Conservation (phyloP, 805 yeast genomes). For the Kodamaea laetipori region DNA sequence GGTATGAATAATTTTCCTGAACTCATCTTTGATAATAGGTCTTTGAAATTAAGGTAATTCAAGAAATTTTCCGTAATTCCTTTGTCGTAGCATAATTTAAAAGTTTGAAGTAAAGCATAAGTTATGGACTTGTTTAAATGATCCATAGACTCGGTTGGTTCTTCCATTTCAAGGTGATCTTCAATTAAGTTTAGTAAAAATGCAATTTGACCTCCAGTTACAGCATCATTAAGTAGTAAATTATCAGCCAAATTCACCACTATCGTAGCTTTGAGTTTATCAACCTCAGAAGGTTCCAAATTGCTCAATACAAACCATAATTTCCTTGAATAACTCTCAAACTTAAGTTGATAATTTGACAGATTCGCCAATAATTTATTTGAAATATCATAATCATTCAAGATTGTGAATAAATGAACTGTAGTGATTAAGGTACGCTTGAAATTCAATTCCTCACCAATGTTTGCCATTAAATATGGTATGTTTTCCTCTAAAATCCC, state of each 20-base stretch:
- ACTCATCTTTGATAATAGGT: conserved; percentile 11
- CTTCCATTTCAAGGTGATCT: conserved; percentile 2
- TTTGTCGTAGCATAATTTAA: conserved; percentile 25
- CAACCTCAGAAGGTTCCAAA: background rate
- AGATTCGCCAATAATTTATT: conserved; percentile 27
- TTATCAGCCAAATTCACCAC: conserved; percentile 34
- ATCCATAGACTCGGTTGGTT: background rate
- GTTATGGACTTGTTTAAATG: conserved; percentile 19
- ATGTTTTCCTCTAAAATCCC: conserved; percentile 19
- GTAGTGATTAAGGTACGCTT: conserved; percentile 17
- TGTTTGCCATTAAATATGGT: conserved; percentile 1
- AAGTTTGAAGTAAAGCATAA: conserved; percentile 27
- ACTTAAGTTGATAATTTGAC: conserved; percentile 25
- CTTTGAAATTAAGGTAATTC: conserved; percentile 20
- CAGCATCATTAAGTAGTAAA: conserved; percentile 25
- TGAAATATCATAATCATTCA: conserved; percentile 39
- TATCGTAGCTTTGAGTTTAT: conserved; percentile 30
- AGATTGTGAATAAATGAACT: conserved; percentile 36
- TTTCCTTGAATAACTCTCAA: conserved; percentile 34
- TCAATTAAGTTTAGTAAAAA: conserved; percentile 12
- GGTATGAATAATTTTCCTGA: conserved; percentile 18
- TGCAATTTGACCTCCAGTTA: conserved; percentile 29
- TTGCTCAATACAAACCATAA: conserved; percentile 32
- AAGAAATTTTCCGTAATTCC: conserved; percentile 22
- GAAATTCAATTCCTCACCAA: conserved; percentile 5